These are phyloP conservation scores for Microdochium paspali DNA, from an alignment of 2,329 filamentous ascomycete species.

Conservation along the genomic window DNA sequence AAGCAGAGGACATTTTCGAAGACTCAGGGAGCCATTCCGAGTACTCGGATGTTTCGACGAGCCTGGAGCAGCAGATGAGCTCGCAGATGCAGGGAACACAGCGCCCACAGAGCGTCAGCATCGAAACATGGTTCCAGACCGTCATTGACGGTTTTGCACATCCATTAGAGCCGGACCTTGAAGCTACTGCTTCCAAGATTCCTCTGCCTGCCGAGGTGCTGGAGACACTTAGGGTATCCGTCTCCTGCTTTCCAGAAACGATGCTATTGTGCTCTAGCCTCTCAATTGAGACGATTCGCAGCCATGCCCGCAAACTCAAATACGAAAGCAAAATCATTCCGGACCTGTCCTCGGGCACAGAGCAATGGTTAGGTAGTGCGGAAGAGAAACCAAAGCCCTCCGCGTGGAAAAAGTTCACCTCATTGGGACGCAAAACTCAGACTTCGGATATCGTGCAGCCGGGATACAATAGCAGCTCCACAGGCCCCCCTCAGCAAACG, in stretches of 20 bases:
- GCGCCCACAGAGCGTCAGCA: constrained; percentile 4
- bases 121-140: constrained; percentile 15
- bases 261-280: constrained; percentile 47
- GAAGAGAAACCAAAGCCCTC: neutral
- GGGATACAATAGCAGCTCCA: neutral
- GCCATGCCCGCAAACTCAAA: constrained; percentile 42
- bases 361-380: constrained; percentile 2
- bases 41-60: neutral
- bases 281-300: constrained; percentile 47
- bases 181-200: constrained; percentile 25
- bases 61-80: constrained; percentile 6
- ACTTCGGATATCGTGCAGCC: neutral
- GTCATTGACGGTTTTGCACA: constrained; percentile 15
- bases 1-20: neutral
- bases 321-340: constrained; percentile 16
- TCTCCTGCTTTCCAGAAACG: constrained; percentile 48
- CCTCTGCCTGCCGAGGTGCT: constrained; percentile 43
- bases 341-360: constrained; percentile 8
- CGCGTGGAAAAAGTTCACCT: neutral
- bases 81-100: constrained; percentile 2
- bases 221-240: constrained; percentile 42
- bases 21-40: neutral
- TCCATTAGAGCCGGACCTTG: constrained; percentile 9
- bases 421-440: neutral
- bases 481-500: neutral